phyloP scores from a whole-genome alignment of 2,329 filamentous ascomycete genomes.

The Grosmannia clavigera region DNA sequence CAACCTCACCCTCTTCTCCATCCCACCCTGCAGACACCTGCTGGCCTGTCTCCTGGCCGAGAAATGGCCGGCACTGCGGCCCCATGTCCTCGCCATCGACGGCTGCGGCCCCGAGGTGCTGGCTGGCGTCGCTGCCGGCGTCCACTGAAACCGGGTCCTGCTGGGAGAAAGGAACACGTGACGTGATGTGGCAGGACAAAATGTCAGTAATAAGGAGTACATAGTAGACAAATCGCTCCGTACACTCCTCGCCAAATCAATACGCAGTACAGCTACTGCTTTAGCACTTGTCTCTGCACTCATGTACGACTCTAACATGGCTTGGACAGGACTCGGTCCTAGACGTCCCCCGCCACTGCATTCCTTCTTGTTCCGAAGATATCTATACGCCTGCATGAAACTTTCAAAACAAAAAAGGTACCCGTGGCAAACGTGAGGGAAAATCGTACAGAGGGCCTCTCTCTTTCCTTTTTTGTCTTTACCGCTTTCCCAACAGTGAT shows the following conservation, averaged over 20 bases:
- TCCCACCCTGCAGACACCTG: constrained; percentile 68
- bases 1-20: constrained; percentile 15
- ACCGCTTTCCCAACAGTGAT: too few species aligned
- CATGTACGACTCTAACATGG: too few species aligned
- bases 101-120: constrained; percentile 41
- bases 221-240: too few species aligned
- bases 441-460: too few species aligned
- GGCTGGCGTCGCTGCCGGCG: constrained; percentile 51
- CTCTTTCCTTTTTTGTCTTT: too few species aligned
- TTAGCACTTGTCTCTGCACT: neutral
- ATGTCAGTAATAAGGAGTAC: neutral
- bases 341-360: constrained; percentile 9
- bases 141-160: constrained; percentile 8
- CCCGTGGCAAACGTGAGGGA: too few species aligned
- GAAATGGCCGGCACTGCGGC: constrained; percentile 45
- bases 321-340: too few species aligned
- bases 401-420: too few species aligned
- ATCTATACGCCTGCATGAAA: too few species aligned
- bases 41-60: constrained; percentile 70
- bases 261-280: neutral
- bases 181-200: neutral
- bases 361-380: constrained; percentile 28
- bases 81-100: constrained; percentile 32
- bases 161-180: neutral
- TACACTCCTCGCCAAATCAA: too few species aligned